Percentiles rank a stretch among this genome's conserved stretches.
phyloP scores from a whole-genome alignment of 2,329 filamentous ascomycete genomes.

The Dactylellina drechsleri region DNA sequence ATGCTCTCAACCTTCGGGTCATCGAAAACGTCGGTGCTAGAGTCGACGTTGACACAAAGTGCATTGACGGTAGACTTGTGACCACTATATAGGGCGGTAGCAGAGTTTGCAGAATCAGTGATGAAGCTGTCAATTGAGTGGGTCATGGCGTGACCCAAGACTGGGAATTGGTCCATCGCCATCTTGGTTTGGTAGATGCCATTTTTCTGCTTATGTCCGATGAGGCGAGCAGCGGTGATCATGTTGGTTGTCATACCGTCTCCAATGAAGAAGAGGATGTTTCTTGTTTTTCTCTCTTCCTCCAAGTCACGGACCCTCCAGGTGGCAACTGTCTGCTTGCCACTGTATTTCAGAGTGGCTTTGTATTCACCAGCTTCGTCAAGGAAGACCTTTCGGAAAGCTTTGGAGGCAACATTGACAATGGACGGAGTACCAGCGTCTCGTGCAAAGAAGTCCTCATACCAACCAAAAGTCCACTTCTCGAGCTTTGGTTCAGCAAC shows the following conservation, averaged over 20 bases:
- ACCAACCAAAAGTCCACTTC: slow-evolving; percentile 86
- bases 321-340: slow-evolving; percentile 75
- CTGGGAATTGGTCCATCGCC: slow-evolving; percentile 82
- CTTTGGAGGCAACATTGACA: slow-evolving; percentile 83
- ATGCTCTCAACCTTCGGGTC: slow-evolving; percentile 89
- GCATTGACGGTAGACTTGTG: slow-evolving; percentile 73
- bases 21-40: slow-evolving; percentile 76
- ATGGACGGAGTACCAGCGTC: slow-evolving; percentile 75
- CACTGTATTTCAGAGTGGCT: slow-evolving; percentile 80
- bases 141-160: slow-evolving; percentile 91
- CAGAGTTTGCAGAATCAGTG: slow-evolving; percentile 52
- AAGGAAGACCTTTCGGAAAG: slow-evolving; percentile 78
- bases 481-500: slow-evolving; percentile 77
- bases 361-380: slow-evolving; percentile 83
- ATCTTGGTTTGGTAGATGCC: slow-evolving; percentile 81
- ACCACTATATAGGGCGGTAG: slow-evolving; percentile 45
- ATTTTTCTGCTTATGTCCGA: slow-evolving; percentile 84
- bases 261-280: slow-evolving; percentile 85
- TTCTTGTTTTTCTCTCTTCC: slow-evolving; percentile 79
- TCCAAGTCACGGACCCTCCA: slow-evolving; percentile 80
- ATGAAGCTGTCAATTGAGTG: slow-evolving; percentile 65
- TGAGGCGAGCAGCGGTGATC: slow-evolving; percentile 81
- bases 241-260: slow-evolving; percentile 79
- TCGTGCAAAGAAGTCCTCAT: slow-evolving; percentile 81
- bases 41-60: slow-evolving; percentile 83